A percentile compares a stretch with the other conserved stretches of the same genome.
Evolutionary conservation across 768 basidiomycete genomes (phyloP).

Genomic region (Leccinum broughii): DNA sequence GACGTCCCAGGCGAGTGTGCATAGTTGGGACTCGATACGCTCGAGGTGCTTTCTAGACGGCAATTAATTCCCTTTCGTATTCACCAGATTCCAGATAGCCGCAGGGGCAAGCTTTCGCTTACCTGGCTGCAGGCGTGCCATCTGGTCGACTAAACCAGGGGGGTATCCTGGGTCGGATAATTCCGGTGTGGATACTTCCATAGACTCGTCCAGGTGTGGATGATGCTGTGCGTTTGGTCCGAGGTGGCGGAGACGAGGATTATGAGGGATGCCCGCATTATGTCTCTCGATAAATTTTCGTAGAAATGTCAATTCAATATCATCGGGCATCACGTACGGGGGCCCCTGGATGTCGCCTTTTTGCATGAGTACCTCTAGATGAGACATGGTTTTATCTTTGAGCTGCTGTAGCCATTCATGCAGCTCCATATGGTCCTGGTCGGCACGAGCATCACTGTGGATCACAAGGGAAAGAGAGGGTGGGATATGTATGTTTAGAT

Average conservation of each 20-base stretch:
- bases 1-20: conserved; percentile 33
- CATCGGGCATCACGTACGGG: conserved; percentile 79
- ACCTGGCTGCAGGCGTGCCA: conserved; percentile 38
- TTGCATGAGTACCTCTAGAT: conserved; percentile 84
- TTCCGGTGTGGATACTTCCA: conserved; percentile 37
- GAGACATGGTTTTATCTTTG: conserved; percentile 88
- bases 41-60: conserved; percentile 28
- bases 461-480: no score
- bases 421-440: conserved; percentile 87
- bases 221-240: conserved; percentile 31
- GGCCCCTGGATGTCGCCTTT: conserved; percentile 85
- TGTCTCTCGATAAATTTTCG: conserved; percentile 84
- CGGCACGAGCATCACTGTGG: conserved; percentile 64
- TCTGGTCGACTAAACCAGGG: conserved; percentile 33
- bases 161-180: conserved; percentile 36
- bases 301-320: conserved; percentile 74
- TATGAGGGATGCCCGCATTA: conserved; percentile 71
- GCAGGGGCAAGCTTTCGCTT: conserved; percentile 5
- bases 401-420: conserved; percentile 87
- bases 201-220: conserved; percentile 35
- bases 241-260: conserved; percentile 70
- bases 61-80: conserved; percentile 1
- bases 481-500: conserved; percentile 9
- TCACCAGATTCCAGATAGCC: conserved; percentile 3
- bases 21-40: conserved; percentile 34